phyloP scores from a whole-genome alignment of 2,329 filamentous ascomycete genomes.

The Pseudocercospora vitis region DNA sequence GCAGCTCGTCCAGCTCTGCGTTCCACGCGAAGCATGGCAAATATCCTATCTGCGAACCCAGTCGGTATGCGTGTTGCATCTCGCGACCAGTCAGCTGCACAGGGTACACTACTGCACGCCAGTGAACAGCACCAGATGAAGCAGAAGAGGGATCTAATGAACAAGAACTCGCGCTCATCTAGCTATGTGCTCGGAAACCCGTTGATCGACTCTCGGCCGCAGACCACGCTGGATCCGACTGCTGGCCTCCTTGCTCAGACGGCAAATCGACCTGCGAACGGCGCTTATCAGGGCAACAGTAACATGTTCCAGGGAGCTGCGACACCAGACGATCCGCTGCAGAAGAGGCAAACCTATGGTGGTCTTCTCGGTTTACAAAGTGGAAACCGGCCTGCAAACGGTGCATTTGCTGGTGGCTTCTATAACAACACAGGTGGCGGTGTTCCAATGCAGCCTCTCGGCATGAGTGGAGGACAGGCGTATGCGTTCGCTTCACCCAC shows the following conservation, averaged over 20 bases:
- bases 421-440: constrained; percentile 27
- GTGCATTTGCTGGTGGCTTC: constrained; percentile 36
- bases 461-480: constrained; percentile 14
- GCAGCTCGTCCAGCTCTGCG: constrained; percentile 40
- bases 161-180: constrained; percentile 37
- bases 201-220: constrained; percentile 29
- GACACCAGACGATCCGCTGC: constrained; percentile 3
- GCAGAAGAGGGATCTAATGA: constrained; percentile 39
- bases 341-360: constrained; percentile 27
- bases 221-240: constrained; percentile 33
- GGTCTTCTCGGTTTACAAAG: constrained; percentile 24
- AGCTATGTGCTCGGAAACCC: constrained; percentile 28
- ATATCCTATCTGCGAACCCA: constrained; percentile 55
- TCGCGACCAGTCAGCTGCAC: constrained; percentile 25
- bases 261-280: constrained; percentile 28
- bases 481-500: constrained; percentile 33
- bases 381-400: constrained; percentile 30
- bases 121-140: constrained; percentile 37
- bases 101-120: constrained; percentile 44
- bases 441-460: constrained; percentile 18
- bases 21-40: constrained; percentile 58
- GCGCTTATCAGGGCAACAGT: constrained; percentile 35
- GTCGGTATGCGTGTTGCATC: constrained; percentile 21
- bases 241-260: constrained; percentile 29
- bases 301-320: constrained; percentile 10